Conservation (phyloP, 106 monocot species). For the Xerophyta viscosa region DNA sequence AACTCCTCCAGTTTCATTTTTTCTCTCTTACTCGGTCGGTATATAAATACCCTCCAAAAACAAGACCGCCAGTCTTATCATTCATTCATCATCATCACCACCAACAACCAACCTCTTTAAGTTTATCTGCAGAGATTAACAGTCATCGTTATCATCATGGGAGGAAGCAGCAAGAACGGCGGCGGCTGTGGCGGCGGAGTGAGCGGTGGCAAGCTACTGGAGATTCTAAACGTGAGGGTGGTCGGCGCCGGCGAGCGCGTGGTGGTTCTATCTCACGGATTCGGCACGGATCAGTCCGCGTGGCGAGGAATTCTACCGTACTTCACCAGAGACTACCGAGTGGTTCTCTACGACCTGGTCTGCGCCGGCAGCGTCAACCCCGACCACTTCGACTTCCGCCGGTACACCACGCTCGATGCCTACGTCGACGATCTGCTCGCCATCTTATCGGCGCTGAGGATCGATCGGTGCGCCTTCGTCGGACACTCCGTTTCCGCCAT, state of each 20-base stretch:
- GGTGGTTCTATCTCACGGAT: conserved; percentile 82
- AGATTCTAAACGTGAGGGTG: conserved; percentile 90
- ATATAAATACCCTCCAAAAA: too few relatives aligned
- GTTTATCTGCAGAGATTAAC: too few relatives aligned
- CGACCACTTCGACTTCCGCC: conserved; percentile 93
- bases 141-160: too few relatives aligned
- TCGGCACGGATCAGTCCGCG: conserved; percentile 95
- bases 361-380: conserved; percentile 99
- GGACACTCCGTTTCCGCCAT: conserved; percentile 98
- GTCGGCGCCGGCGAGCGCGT: conserved; percentile 56
- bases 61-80: too few relatives aligned
- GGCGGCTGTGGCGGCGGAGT: too few relatives aligned
- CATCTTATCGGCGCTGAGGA: conserved; percentile 59
- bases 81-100: too few relatives aligned
- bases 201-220: conserved; percentile 36
- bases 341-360: conserved; percentile 89
- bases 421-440: conserved; percentile 82
- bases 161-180: too few relatives aligned
- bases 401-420: conserved; percentile 81
- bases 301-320: conserved; percentile 82
- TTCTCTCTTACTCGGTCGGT: too few relatives aligned
- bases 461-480: conserved; percentile 73
- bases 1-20: too few relatives aligned
- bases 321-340: conserved; percentile 58
- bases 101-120: too few relatives aligned